A percentile compares a stretch with the other conserved stretches of the same genome.
Evolutionary conservation across 2,329 filamentous ascomycete genomes (phyloP).

Genomic region (Trichophyton equinum): DNA sequence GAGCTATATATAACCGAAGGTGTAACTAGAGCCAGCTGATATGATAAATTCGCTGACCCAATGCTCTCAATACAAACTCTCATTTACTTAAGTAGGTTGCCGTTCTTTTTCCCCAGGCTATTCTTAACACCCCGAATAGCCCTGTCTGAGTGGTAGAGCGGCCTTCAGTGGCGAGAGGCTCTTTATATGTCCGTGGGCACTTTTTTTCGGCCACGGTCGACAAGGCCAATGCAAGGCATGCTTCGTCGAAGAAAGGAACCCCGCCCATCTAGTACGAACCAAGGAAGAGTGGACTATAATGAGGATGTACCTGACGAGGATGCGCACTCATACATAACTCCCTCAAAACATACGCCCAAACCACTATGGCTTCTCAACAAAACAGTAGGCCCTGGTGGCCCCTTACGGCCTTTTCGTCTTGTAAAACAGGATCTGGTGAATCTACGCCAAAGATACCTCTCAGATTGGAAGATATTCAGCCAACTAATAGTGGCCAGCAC

Average conservation of each 20-base stretch:
- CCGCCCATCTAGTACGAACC: neutral
- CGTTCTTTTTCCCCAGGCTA: no score
- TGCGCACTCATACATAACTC: conserved; percentile 27
- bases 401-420: conserved; percentile 42
- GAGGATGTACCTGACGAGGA: conserved; percentile 15
- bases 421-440: conserved; percentile 39
- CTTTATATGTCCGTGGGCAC: neutral
- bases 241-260: neutral
- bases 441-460: conserved; percentile 37
- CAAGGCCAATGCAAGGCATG: neutral
- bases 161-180: neutral
- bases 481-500: conserved; percentile 52
- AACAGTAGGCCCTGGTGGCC: conserved; percentile 27
- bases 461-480: conserved; percentile 49
- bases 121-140: neutral
- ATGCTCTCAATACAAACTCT: no score
- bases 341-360: conserved; percentile 26
- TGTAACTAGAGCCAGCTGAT: neutral
- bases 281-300: neutral
- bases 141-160: neutral
- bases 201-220: neutral
- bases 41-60: neutral
- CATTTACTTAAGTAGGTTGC: no score
- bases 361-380: neutral
- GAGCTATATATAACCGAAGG: neutral